Evolutionary conservation across 2,329 filamentous ascomycete genomes (phyloP).

Genomic region (Ascochyta viciae-villosae): DNA sequence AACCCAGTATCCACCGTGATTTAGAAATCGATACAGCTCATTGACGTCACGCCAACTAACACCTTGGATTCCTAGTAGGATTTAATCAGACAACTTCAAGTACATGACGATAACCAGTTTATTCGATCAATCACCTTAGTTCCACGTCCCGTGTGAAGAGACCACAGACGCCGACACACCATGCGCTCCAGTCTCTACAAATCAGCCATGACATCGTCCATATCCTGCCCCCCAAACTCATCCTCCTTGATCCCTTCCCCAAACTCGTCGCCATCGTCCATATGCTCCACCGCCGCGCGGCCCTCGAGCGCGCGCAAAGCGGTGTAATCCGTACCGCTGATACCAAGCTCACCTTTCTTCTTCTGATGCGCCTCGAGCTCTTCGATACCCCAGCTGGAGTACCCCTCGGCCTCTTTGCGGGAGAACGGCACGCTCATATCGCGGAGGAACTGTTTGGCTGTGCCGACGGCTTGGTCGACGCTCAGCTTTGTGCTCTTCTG

Average conservation of each 20-base stretch:
- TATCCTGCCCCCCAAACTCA: constrained; percentile 45
- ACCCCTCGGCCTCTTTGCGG: constrained; percentile 83
- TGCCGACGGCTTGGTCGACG: constrained; percentile 92
- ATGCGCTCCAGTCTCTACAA: constrained; percentile 19
- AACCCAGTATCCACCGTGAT: too few relatives aligned
- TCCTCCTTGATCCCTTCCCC: constrained; percentile 31
- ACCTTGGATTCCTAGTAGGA: too few relatives aligned
- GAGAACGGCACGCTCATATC: constrained; percentile 93
- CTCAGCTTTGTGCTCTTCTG: constrained; percentile 89
- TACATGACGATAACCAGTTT: too few relatives aligned
- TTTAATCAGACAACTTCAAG: too few relatives aligned
- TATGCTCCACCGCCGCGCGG: constrained; percentile 31
- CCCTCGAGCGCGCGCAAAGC: constrained; percentile 48
- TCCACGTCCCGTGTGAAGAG: too few relatives aligned
- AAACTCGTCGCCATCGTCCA: constrained; percentile 21
- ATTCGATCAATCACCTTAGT: too few relatives aligned
- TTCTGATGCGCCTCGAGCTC: constrained; percentile 81
- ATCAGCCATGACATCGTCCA: constrained; percentile 48
- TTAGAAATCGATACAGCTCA: too few relatives aligned
- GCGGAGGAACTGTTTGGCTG: constrained; percentile 85
- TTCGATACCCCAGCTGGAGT: constrained; percentile 86
- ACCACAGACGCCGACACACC: background rate
- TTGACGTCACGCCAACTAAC: too few relatives aligned
- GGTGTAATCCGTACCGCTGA: constrained; percentile 64
- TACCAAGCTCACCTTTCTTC: constrained; percentile 73